These are phyloP conservation scores for Fusarium odoratissimum DNA, from an alignment of 2,329 filamentous ascomycete genomes.

Conservation along the genomic window DNA sequence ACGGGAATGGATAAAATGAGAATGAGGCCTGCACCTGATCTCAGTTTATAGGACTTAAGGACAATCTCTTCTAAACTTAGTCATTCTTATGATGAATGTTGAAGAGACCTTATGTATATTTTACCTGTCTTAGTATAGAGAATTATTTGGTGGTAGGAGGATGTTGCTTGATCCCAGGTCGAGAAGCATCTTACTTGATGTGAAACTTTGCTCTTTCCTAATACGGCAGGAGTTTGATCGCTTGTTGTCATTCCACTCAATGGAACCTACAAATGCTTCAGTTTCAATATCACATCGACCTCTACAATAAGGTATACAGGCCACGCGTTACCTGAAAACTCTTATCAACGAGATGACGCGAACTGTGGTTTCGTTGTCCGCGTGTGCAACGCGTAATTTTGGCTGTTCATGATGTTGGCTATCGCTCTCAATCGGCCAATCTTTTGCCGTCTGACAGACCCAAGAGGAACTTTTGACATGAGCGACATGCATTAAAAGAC, in stretches of 20 bases:
- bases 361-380: background rate
- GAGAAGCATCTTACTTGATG: background rate
- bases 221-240: background rate
- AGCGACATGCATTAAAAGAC: background rate
- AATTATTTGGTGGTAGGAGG: background rate
- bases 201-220: background rate
- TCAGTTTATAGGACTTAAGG: background rate
- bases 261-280: background rate
- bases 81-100: background rate
- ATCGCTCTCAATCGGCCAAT: conserved; percentile 7
- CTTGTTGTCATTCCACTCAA: background rate
- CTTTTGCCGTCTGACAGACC: conserved; percentile 15
- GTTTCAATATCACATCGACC: background rate
- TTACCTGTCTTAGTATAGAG: background rate
- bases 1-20: background rate
- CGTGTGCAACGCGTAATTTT: background rate
- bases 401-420: background rate
- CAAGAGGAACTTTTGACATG: background rate
- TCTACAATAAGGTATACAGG: background rate
- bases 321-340: background rate
- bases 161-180: background rate
- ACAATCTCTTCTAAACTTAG: background rate
- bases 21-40: background rate
- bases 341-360: background rate
- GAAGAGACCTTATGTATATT: too few relatives aligned